Evolutionary conservation across 225 moss, liverwort and hornwort species (phyloP).

Genomic region (Lunularia cruciata): DNA sequence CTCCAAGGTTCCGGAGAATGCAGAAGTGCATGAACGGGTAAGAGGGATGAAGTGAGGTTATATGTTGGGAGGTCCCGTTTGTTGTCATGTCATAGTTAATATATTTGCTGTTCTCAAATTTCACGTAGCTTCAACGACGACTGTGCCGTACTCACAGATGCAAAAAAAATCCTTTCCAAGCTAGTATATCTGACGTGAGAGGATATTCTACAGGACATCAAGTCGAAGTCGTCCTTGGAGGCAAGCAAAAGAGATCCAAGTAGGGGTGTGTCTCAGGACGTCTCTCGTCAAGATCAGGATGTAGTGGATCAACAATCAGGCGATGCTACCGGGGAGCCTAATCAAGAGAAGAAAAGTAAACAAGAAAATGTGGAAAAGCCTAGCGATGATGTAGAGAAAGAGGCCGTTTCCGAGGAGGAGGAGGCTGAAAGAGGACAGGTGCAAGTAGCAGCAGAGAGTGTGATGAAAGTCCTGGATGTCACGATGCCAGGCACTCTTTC

Average conservation of each 20-base stretch:
- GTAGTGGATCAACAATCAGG: neutral
- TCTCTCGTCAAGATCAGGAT: neutral
- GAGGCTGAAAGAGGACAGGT: constrained; percentile 66
- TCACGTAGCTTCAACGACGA: too few relatives aligned
- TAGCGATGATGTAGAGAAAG: neutral
- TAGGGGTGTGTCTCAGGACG: neutral
- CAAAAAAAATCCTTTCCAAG: too few relatives aligned
- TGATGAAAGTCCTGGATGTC: constrained; percentile 95
- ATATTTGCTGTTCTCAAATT: too few relatives aligned
- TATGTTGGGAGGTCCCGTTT: too few relatives aligned
- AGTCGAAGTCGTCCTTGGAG: neutral
- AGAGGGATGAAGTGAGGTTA: too few relatives aligned
- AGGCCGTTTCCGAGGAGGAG: neutral
- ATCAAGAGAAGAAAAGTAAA: neutral
- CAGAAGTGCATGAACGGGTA: too few relatives aligned
- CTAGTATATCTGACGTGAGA: too few relatives aligned
- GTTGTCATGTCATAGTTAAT: too few relatives aligned
- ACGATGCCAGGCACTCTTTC: constrained; percentile 88
- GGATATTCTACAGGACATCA: neutral
- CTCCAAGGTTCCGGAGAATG: too few relatives aligned
- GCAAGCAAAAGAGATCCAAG: constrained; percentile 10
- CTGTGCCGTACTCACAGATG: too few relatives aligned
- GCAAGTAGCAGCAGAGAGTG: constrained; percentile 68
- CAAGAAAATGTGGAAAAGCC: constrained; percentile 3
- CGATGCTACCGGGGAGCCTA: neutral